Base-by-base conservation (phyloP, 768 basidiomycete genomes). In the Boletus subcaerulescens region DNA sequence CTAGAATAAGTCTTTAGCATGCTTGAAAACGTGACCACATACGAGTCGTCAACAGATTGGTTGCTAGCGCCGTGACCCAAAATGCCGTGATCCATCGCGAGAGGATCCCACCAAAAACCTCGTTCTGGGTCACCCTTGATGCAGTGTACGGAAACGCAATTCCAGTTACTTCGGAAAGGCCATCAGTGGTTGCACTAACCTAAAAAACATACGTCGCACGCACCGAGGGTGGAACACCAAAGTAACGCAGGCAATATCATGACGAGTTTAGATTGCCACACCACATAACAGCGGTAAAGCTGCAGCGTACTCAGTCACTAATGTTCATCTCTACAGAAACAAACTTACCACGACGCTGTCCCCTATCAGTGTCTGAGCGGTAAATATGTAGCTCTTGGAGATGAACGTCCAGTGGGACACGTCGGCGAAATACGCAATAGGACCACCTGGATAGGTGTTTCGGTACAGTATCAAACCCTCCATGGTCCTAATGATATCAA, bases 341-440 rank as follows among this genome's bases (percentile, higher is more conserved):
- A 15, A 26, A 39, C 64, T 13, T n/a, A 67, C 67, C 10, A 69
- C 49, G 1, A 69, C 62, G 3, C 55, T 57, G 22, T 68, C 66
- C 2, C 66, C 66, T 1, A 65, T n/a, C 3, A 66, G 26, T 3
- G 65, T 65, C 44, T 66, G 64, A 5, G 48, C 22, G 11, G 48
- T 33, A 15, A 57, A 63, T 26, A 64, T n/a, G 3, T 32, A 45
- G 38, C 60, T 62, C 36, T 66, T 71, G 46, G 59, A 62, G 26
- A 71, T 51, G 42, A 70, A 67, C 0, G 65, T 64, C 36, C 50
- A 55, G 24, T 67, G 56, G 7, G 29, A 29, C 32, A 35, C 9
- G 33, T 33, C 32, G 7, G 32, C 12, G 9, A 50, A 50, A 14
- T 17, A 36, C 2, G 20, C 33, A 17, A 43, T 5, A 41, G 50